These are phyloP conservation scores for Apiospora kogelbergensis DNA, from an alignment of 2,329 filamentous ascomycete species.

Conservation along the genomic window DNA sequence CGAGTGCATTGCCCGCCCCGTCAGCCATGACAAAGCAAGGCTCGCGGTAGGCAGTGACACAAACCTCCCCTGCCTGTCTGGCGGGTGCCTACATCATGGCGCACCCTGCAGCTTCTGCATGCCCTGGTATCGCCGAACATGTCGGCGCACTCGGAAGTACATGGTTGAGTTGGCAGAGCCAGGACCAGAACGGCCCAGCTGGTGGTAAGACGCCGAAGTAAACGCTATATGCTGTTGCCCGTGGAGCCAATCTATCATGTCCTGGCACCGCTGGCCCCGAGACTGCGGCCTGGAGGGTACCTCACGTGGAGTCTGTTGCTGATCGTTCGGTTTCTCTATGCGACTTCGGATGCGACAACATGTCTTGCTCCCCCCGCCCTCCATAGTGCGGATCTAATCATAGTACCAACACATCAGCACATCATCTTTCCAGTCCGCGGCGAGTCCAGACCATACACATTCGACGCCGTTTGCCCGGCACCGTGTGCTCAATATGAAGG, in stretches of 20 bases:
- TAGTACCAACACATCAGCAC: background rate
- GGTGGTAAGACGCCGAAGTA: background rate
- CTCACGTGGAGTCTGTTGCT: background rate
- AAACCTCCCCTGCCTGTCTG: background rate
- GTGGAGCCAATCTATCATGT: background rate
- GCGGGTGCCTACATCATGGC: background rate
- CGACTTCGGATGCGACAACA: background rate
- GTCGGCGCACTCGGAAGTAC: background rate
- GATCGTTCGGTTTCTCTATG: background rate
- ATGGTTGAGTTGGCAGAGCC: background rate
- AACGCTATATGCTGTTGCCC: background rate
- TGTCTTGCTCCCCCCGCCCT: background rate
- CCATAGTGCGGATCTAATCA: conserved; percentile 1
- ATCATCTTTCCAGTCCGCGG: background rate
- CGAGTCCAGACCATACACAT: background rate
- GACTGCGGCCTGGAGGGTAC: background rate
- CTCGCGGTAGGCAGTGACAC: background rate
- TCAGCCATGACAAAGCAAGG: conserved; percentile 1
- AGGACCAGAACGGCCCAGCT: background rate
- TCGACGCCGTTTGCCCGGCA: background rate
- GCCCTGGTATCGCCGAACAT: background rate
- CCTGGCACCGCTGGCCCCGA: background rate
- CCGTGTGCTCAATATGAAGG: background rate
- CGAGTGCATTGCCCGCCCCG: background rate
- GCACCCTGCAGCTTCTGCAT: background rate